Evolutionary conservation across 345 rosid species (phyloP), one percentile per base, ranked within the genome.

Genomic region (Camelina sativa): DNA sequence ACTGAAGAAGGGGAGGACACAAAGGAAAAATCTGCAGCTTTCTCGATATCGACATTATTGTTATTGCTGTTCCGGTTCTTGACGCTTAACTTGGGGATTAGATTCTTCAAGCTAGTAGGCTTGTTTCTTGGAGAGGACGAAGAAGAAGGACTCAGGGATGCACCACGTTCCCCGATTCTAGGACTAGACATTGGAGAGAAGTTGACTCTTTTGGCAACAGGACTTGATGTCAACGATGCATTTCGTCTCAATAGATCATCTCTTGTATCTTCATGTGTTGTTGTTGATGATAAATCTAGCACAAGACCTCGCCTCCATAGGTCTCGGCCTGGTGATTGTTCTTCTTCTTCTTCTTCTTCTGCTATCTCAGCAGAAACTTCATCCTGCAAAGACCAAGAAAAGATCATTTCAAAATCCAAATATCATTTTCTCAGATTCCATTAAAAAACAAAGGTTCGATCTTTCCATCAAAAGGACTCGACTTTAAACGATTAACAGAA

Each of bases 161-260:
- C 28, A 58, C 54, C 76, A 57, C 74, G 71, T 73, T 41, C 77
- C 51, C 83, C 62, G 65, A 77, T 69, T 22, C 78, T 71, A 62
- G 96, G 97, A 52, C 96, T 94, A 0, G 82, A 86, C 68, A 90
- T 50, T 52, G 99, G 97, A 52, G 97, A 86, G 83, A 92, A 92
- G 77, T 83, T 90, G 19, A 87, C 97, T 80, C 83, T 87, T 80
- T 81, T 90, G 6, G 89, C 88, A 55, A 91, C 80, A 59, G 78
- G 80, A 67, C 80, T 81, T 37, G 93, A 87, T 34, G 93, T 82
- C 51, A 78, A 74, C 22, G 93, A 85, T 62, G 76, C 81, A 74
- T 85, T 79, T 44, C 80, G 65, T 72, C 79, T 75, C 74, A 52
- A 69, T 23, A 72, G 51, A 48, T 85, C 93, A 11, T 79, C 92